Percentiles rank a stretch among this genome's conserved stretches.
These are phyloP conservation scores for Starmerella powellii DNA, from an alignment of 805 yeast species.

Conservation along the genomic window DNA sequence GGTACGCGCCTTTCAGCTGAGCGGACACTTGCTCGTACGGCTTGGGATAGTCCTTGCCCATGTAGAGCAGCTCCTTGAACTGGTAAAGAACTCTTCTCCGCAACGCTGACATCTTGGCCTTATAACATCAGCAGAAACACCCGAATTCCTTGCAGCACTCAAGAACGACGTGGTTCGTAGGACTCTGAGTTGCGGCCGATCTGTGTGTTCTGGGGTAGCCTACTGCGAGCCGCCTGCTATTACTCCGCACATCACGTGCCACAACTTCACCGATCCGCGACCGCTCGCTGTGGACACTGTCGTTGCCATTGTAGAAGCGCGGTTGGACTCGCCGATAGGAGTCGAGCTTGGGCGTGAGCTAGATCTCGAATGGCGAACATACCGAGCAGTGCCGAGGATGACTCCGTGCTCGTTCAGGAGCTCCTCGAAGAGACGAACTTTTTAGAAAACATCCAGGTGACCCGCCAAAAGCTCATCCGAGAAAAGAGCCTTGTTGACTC, in stretches of 20 bases:
- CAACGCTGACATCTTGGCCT: not conserved
- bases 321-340: too few species aligned
- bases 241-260: too few species aligned
- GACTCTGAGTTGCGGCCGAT: too few species aligned
- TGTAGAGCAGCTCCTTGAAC: conserved; percentile 31
- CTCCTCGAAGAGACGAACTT: conserved; percentile 22
- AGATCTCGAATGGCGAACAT: too few species aligned
- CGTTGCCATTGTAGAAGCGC: too few species aligned
- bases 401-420: conserved; percentile 20
- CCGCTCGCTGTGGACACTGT: too few species aligned
- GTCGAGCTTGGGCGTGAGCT: too few species aligned
- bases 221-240: too few species aligned
- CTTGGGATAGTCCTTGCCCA: conserved; percentile 32
- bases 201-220: too few species aligned
- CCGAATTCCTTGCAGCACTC: too few species aligned
- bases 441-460: conserved; percentile 28
- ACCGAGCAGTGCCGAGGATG: not conserved
- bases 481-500: conserved; percentile 68
- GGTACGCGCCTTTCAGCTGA: conserved; percentile 27
- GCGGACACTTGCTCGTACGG: conserved; percentile 27
- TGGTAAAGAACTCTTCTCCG: conserved; percentile 25
- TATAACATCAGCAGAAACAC: not conserved
- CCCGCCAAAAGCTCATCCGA: conserved; percentile 29
- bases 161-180: too few species aligned
- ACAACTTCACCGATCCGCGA: too few species aligned